Evolutionary conservation across 495 filamentous ascomycete species (phyloP).

Genomic region (Entonaema liquescens): DNA sequence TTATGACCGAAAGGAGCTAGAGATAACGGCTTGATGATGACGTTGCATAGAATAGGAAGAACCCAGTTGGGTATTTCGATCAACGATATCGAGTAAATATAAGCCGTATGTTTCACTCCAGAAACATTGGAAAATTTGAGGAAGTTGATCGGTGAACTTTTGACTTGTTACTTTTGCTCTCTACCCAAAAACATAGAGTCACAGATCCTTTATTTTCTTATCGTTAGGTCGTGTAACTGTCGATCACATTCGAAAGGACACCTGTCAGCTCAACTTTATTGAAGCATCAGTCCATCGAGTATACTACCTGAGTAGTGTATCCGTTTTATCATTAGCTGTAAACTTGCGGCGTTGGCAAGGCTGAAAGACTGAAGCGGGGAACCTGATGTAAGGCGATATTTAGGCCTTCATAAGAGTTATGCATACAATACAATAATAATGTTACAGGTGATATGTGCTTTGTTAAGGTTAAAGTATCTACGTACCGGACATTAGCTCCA

Average conservation of each 20-base stretch:
- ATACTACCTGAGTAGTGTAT: not conserved
- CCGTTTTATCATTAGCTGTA: not conserved
- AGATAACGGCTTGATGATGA: not conserved
- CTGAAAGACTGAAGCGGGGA: conserved; percentile 7
- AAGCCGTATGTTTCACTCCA: not conserved
- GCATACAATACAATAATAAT: not conserved
- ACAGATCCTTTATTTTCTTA: not conserved
- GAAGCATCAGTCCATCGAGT: too few species aligned
- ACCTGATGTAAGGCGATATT: not conserved
- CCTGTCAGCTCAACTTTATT: conserved; percentile 8
- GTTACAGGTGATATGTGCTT: not conserved
- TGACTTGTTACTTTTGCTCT: not conserved
- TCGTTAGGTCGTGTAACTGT: not conserved
- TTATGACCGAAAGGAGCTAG: not conserved
- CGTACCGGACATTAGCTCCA: not conserved
- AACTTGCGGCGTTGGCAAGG: not conserved
- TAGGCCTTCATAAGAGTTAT: not conserved
- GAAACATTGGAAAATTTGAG: not conserved
- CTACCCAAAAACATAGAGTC: not conserved
- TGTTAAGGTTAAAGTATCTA: not conserved
- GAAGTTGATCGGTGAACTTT: not conserved
- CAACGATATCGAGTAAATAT: not conserved
- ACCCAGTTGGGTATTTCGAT: not conserved
- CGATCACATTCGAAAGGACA: conserved; percentile 1
- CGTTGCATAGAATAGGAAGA: not conserved